Evolutionary conservation across 306 rosid genomes (phyloP), one percentile per base, ranked within the genome.

Genomic region (Cicer pinnatifidum): DNA sequence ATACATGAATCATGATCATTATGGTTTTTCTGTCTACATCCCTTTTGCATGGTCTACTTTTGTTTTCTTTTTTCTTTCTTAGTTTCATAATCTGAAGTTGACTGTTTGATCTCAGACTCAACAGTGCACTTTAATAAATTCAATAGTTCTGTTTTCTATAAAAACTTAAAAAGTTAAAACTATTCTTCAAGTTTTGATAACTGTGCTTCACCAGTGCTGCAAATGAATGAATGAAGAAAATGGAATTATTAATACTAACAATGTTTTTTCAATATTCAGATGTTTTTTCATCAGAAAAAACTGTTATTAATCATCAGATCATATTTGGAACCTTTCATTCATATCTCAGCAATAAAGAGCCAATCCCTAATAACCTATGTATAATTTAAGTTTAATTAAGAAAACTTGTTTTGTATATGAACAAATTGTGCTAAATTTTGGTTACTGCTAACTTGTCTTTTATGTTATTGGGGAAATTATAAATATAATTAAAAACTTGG

Each of bases 1-100:
- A 15, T 63, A 8, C 39, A 15, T 59, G 15, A 33, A 5, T 23
- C 10, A 60, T 60, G 35, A 59, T 59, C 53, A 65, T 65, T 17
- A 65, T 65, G 40, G 11, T 11, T 65, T 20, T 61, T n/a, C 10
- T 12, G 63, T 66, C 0, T 37, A 9, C 53, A 38, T 52, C 60
- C 72, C 67, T 69, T 76, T 79, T 75, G 82, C 87, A 69, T 80
- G 80, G 63, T 81, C 66, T 56, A 71, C 8, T 72, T 53, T 60
- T 76, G 35, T 8, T 46, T 46, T 4, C 13, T 12, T 9, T 19
- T 56, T 56, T 56, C 5, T 7, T 56, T 20, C 59, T 2, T 17
- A 57, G 37, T 20, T 75, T 61, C 48, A 12, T 35, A 12, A 12
- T 15, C 61, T 78, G 73, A 62, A 81, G 50, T 69, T 33, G 46